Conservation (phyloP, 257 asterid genomes). For the Penstemon barbatus region DNA sequence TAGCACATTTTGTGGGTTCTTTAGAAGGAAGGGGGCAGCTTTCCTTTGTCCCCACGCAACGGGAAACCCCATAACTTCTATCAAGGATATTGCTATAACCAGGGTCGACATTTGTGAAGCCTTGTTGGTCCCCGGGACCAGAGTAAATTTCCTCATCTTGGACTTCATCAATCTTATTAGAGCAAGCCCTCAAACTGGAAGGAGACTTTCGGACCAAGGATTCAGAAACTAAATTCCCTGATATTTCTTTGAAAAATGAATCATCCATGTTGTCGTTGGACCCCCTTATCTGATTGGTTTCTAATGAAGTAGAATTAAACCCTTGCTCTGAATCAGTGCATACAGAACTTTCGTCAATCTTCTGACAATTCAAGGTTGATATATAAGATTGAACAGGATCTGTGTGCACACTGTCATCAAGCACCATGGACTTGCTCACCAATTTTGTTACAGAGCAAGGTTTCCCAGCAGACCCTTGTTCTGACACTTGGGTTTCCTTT, state of each 20-base stretch:
- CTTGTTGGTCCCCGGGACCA: conserved; percentile 29
- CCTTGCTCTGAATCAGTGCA: conserved; percentile 33
- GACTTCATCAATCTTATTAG: conserved; percentile 32
- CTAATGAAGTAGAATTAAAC: conserved; percentile 30
- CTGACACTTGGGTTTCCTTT: conserved; percentile 39
- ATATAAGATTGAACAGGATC: conserved; percentile 31
- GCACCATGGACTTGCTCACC: conserved; percentile 32
- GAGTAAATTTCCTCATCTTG: conserved; percentile 33
- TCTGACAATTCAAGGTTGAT: conserved; percentile 25
- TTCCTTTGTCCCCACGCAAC: conserved; percentile 29
- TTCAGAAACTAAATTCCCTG: conserved; percentile 31
- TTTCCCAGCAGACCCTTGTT: conserved; percentile 35
- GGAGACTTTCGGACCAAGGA: conserved; percentile 28
- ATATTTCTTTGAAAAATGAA: conserved; percentile 30
- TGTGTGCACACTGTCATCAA: conserved; percentile 28
- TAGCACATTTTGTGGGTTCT: conserved; percentile 16
- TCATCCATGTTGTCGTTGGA: conserved; percentile 31
- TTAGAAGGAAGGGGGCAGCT: conserved; percentile 18
- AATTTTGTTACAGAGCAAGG: conserved; percentile 33
- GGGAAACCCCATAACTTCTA: conserved; percentile 25
- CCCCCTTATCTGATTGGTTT: conserved; percentile 29
- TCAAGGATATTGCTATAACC: conserved; percentile 23
- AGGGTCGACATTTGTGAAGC: conserved; percentile 23
- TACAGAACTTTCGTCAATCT: conserved; percentile 27
- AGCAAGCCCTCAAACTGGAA: conserved; percentile 41